Conservation (phyloP, 2,329 filamentous ascomycete species). For the Geoglossum cookeanum region DNA sequence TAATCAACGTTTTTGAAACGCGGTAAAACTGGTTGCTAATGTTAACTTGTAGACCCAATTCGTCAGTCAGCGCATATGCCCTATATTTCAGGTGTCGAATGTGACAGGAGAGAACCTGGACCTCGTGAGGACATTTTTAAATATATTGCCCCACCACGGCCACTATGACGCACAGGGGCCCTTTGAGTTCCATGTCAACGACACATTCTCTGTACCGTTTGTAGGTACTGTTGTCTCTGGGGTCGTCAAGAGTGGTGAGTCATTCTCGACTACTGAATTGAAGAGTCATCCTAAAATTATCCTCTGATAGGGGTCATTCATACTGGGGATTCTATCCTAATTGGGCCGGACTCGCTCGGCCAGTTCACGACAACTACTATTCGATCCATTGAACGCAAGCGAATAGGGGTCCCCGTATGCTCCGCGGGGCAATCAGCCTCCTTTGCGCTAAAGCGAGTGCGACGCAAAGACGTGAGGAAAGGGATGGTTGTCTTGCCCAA, state of each 20-base stretch:
- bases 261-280: not conserved
- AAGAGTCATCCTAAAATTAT: not conserved
- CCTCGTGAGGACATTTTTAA: conserved; percentile 78
- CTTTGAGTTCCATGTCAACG: conserved; percentile 91
- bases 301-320: conserved; percentile 54
- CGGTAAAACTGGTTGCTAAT: not conserved
- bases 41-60: conserved; percentile 46
- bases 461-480: conserved; percentile 84
- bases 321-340: conserved; percentile 69
- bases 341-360: conserved; percentile 79
- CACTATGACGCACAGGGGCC: conserved; percentile 76
- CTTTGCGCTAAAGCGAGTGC: conserved; percentile 73
- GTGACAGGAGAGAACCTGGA: conserved; percentile 86
- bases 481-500: conserved; percentile 94
- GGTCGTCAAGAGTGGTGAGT: conserved; percentile 49
- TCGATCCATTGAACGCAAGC: conserved; percentile 84
- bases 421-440: conserved; percentile 84
- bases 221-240: conserved; percentile 92
- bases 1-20: not conserved
- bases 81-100: conserved; percentile 95
- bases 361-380: conserved; percentile 77
- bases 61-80: conserved; percentile 85
- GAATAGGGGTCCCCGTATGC: conserved; percentile 71
- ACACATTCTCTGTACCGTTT: conserved; percentile 95
- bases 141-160: conserved; percentile 86